Conservation (phyloP, 352 stramenopile species). For the Phytopythium boreale region DNA sequence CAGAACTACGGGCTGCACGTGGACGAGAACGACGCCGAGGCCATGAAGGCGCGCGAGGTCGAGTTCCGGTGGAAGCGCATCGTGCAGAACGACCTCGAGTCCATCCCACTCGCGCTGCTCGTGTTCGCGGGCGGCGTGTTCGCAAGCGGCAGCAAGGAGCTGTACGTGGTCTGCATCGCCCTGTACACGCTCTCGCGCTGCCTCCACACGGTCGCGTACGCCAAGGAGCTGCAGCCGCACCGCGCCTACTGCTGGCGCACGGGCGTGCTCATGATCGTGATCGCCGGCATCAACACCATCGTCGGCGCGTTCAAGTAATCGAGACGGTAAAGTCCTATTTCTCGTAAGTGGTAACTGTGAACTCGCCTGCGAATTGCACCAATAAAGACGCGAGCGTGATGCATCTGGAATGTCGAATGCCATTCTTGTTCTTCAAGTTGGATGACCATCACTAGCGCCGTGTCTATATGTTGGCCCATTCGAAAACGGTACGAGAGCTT, state of each 20-base stretch:
- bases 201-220: conserved; percentile 49
- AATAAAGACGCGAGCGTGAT: neutral
- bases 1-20: conserved; percentile 32
- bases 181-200: conserved; percentile 41
- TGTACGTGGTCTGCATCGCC: conserved; percentile 17
- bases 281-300: conserved; percentile 32
- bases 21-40: conserved; percentile 18
- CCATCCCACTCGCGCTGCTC: conserved; percentile 35
- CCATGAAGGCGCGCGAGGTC: conserved; percentile 25
- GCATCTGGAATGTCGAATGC: neutral
- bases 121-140: conserved; percentile 27
- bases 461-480: neutral
- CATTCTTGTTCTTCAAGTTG: neutral
- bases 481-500: neutral
- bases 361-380: neutral
- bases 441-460: too few species aligned
- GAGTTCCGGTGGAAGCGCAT: conserved; percentile 47
- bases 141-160: conserved; percentile 26
- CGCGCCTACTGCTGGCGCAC: conserved; percentile 46
- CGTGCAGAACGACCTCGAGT: conserved; percentile 48
- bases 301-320: conserved; percentile 28
- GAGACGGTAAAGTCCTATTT: neutral
- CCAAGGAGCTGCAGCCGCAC: conserved; percentile 47
- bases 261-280: conserved; percentile 37
- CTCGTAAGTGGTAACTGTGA: neutral